A percentile compares a stretch with the other conserved stretches of the same genome.
phyloP scores from a whole-genome alignment of 129 eudicot species.

The Flaveria bidentis region DNA sequence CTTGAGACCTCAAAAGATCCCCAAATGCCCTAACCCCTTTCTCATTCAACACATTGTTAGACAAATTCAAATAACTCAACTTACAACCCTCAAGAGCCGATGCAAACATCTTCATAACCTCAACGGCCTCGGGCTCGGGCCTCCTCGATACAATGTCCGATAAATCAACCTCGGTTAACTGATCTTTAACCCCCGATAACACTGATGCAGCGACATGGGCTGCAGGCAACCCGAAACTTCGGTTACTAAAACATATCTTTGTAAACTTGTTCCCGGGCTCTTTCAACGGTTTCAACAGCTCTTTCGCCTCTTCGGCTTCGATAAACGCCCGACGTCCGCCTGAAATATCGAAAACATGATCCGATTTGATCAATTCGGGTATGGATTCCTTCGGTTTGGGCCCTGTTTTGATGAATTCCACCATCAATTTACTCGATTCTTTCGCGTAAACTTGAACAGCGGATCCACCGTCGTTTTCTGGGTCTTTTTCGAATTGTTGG shows the following conservation, averaged over 20 bases:
- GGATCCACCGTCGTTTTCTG: slow-evolving; percentile 77
- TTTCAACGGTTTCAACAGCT: slow-evolving; percentile 62
- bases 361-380: slow-evolving; percentile 28
- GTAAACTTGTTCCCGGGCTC: slow-evolving; percentile 56
- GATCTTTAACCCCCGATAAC: slow-evolving; percentile 52
- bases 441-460: slow-evolving; percentile 79
- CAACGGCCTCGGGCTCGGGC: slow-evolving; percentile 76
- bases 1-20: slow-evolving; percentile 57
- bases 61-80: slow-evolving; percentile 60
- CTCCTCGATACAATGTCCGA: slow-evolving; percentile 83
- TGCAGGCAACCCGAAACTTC: slow-evolving; percentile 79
- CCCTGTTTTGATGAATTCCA: slow-evolving; percentile 66
- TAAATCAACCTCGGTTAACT: slow-evolving; percentile 65
- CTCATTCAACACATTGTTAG: slow-evolving; percentile 71
- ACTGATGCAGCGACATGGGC: slow-evolving; percentile 70
- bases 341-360: slow-evolving; percentile 63
- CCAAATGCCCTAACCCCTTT: slow-evolving; percentile 82
- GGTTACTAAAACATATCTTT: slow-evolving; percentile 81
- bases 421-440: slow-evolving; percentile 75
- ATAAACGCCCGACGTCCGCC: slow-evolving; percentile 73
- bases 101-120: slow-evolving; percentile 72
- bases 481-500: slow-evolving; percentile 63
- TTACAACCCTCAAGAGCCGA: slow-evolving; percentile 62
- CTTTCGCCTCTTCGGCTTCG: slow-evolving; percentile 72
- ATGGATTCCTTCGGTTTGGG: slow-evolving; percentile 30